Conservation (phyloP, 1,284 basidiomycete species). For the Meira nashicola region DNA sequence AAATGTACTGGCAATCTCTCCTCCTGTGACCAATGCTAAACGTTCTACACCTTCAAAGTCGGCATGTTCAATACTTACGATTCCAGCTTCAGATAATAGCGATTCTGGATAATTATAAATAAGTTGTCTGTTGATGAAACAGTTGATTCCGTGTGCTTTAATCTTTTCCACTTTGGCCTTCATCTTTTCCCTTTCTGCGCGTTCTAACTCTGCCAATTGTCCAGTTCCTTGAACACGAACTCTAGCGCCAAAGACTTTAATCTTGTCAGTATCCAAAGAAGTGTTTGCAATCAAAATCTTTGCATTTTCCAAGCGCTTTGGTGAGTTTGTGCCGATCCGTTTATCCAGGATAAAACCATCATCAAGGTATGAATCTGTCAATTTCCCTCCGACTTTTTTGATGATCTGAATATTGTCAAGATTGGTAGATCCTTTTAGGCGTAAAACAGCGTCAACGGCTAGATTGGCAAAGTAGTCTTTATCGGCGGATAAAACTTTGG, state of each 20-base stretch:
- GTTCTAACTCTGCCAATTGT: constrained; percentile 94
- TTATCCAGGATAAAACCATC: constrained; percentile 99
- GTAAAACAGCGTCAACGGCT: constrained; percentile 91
- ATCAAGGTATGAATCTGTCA: constrained; percentile 96
- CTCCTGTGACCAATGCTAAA: constrained; percentile 90
- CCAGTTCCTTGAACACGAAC: constrained; percentile 93
- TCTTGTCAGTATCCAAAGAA: constrained; percentile 99
- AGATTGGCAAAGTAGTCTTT: constrained; percentile 99
- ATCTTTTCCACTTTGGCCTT: constrained; percentile 95
- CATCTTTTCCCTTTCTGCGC: constrained; percentile 97
- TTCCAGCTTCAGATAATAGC: constrained; percentile 84
- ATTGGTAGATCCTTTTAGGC: constrained; percentile 91
- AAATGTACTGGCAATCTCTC: constrained; percentile 94
- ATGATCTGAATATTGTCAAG: constrained; percentile 99
- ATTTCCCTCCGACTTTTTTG: constrained; percentile 97
- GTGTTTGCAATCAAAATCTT: constrained; percentile 98
- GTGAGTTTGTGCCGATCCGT: constrained; percentile 87
- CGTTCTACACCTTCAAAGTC: constrained; percentile 99
- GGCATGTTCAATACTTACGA: constrained; percentile 95
- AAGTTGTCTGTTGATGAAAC: constrained; percentile 95
- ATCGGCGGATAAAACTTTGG: constrained; percentile 93
- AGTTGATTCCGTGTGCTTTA: constrained; percentile 89
- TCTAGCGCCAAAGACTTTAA: constrained; percentile 96
- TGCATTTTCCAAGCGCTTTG: constrained; percentile 87
- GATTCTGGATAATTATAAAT: constrained; percentile 99